These are phyloP conservation scores for Dryas drummondii DNA, from an alignment of 306 rosid genomes.

Conservation along the genomic window DNA sequence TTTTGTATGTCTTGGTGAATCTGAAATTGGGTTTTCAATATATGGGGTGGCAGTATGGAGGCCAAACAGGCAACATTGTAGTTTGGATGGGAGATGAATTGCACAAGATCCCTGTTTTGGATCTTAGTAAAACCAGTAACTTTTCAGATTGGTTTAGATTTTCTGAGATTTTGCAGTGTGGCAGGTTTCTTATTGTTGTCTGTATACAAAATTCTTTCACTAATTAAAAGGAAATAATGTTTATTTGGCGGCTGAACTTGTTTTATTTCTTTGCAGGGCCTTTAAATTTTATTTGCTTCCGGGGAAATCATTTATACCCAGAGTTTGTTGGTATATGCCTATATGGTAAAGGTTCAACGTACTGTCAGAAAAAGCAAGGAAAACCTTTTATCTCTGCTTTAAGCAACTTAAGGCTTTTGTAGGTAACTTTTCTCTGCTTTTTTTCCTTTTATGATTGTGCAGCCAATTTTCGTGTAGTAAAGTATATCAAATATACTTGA, in stretches of 20 bases:
- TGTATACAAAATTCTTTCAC: background rate
- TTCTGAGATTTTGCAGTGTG: background rate
- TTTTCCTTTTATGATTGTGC: too few relatives aligned
- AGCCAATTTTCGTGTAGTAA: too few relatives aligned
- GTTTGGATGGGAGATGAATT: background rate
- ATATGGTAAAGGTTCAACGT: background rate
- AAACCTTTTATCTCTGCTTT: too few relatives aligned
- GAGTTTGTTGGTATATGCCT: background rate
- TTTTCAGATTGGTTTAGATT: background rate
- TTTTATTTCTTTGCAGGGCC: conserved; percentile 9
- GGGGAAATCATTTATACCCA: too few relatives aligned
- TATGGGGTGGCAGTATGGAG: too few relatives aligned
- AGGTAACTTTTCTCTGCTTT: too few relatives aligned
- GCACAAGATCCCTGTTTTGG: background rate
- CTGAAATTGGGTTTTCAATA: too few relatives aligned
- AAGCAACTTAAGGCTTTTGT: too few relatives aligned
- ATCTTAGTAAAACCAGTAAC: too few relatives aligned
- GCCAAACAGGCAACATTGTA: background rate
- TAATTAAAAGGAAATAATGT: background rate
- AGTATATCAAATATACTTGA: too few relatives aligned
- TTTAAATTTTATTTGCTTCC: background rate
- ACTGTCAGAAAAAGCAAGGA: background rate
- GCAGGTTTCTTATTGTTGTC: background rate
- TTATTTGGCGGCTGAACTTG: background rate
- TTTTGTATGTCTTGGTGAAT: too few relatives aligned